Base-by-base conservation (phyloP, 2,329 filamentous ascomycete species). In the Neofusicoccum sp. region DNA sequence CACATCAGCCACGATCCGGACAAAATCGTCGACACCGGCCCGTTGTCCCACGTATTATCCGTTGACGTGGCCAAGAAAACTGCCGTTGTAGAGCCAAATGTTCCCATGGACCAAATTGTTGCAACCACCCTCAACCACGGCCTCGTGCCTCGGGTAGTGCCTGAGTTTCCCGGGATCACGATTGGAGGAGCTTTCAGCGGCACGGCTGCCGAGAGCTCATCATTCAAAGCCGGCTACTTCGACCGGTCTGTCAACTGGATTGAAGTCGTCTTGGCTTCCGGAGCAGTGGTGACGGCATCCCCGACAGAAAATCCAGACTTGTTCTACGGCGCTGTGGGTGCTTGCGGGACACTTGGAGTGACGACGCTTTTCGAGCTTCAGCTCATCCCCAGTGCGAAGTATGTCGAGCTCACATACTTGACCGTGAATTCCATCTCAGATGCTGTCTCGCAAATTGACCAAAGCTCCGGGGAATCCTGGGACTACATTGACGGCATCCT, bases 91-190 rank as follows among this genome's bases (percentile, higher is more conserved):
- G 87, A 90, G 72, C 87, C 87, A 2, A 89, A 89, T 66, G 87
- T 89, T 4, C 77, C 86, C 1, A 89, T 90, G 86, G 86, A 89
- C 64, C 71, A 72, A 1, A 80, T 90, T 5, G 82, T 88, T 5
- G 79, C 81, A 59, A 82, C 81, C 3, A 84, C 86, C 0, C 66
- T 86, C 16, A 73, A 76, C 16, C 73, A 83, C 58, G 80, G 80
- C 0, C 75, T 89, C 1, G 76, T 89, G 2, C 86, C 87, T 1
- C 83, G 84, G 0, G 85, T 90, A 0, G 86, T 89, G 4, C 88
- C 87, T 83, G 87, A 89, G 68, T 89, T 89, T 61, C 86, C 86
- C 2, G 86, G 85, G n/a, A 90, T 89, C 69, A 90, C 87, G 1
- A 84, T 83, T 6, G 87, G 87, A 28, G 87, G 87, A 30, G 87